Evolutionary conservation across 2,329 filamentous ascomycete species (phyloP), one percentile per base, ranked within the genome.

Genomic region (Graphiopsis chlorocephala): DNA sequence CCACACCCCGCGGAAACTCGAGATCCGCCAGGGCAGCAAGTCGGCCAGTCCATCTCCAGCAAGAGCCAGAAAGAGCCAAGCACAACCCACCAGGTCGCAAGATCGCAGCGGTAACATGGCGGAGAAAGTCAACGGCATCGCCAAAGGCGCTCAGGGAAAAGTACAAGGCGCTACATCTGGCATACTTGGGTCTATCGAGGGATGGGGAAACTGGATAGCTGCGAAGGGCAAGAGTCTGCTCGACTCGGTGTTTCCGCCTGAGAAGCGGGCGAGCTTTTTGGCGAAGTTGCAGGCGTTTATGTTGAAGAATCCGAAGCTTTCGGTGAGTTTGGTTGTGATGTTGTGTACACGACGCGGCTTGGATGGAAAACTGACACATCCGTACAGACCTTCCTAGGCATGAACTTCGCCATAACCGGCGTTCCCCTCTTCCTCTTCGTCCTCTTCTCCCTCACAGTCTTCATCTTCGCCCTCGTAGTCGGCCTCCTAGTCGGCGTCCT

Each of bases 341-440:
- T 12, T 8, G 8, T 3, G 28, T 12, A 33, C 35, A 12, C 17
- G 17, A 61, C 15, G 26, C 58, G 20, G 20, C 6, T 20, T 31
- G 23, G 25, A 52, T 55, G 4, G 29, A 20, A 20, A 47, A 63
- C 67, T 70, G 42, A 72, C 59, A 20, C 12, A 20, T 14, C 12
- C 20, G n/a, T 65, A 8, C 68, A 92, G 90, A 86, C 87, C 65
- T 91, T 95, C 75, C 74, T 92, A 64, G 77, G 85, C 53, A 80
- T 84, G 31, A 90, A 93, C 74, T 71, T 88, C 65, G 75, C 87
- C 65, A 82, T 93, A 67, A 87, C 87, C 15, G 83, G 87, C 64
- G 76, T 91, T 15, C 91, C 91, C 1, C 71, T 93, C 65, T 76
- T 88, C 47, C 78, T 93, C 67, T 94, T 95, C 80, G 68, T 84